Percentiles rank a stretch among this genome's conserved stretches.
Evolutionary conservation across 257 asterid species (phyloP).

Genomic region (Solanum infundibuliforme): DNA sequence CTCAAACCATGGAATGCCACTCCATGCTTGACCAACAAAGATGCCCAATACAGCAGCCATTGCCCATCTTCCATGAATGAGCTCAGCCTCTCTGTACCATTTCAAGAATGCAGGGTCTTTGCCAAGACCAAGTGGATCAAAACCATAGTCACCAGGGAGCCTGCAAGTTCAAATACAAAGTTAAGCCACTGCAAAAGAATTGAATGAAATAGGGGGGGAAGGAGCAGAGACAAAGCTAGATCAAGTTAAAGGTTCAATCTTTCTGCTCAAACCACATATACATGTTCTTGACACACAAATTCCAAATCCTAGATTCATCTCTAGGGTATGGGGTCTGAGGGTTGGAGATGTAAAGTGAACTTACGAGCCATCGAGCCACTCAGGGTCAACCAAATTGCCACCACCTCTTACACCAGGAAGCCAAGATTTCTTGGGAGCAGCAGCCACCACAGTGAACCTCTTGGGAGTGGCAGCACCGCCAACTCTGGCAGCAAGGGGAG

Average conservation of each 20-base stretch:
- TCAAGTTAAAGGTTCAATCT: not conserved
- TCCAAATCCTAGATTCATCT: not conserved
- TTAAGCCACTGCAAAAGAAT: not conserved
- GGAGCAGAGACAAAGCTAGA: not conserved
- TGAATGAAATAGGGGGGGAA: not conserved
- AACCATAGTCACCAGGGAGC: slow-evolving; percentile 91
- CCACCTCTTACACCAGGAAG: slow-evolving; percentile 69
- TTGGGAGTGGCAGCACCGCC: slow-evolving; percentile 27
- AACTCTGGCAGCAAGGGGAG: slow-evolving; percentile 32
- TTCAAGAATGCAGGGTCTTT: slow-evolving; percentile 91
- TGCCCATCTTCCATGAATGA: slow-evolving; percentile 97
- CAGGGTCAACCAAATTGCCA: slow-evolving; percentile 68
- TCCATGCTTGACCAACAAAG: slow-evolving; percentile 91
- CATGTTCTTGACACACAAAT: not conserved
- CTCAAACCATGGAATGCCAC: slow-evolving; percentile 92
- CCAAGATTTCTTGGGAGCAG: slow-evolving; percentile 86
- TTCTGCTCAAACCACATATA: not conserved
- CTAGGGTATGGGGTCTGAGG: not conserved
- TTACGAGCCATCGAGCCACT: slow-evolving; percentile 99
- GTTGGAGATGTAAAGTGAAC: slow-evolving; percentile 6
- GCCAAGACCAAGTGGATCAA: slow-evolving; percentile 92
- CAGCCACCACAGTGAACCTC: slow-evolving; percentile 55
- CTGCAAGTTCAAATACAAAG: slow-evolving; percentile 20
- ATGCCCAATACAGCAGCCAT: slow-evolving; percentile 90
- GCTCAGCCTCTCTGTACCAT: slow-evolving; percentile 99